Base-by-base conservation (phyloP, 192 early-diverging fungal genomes). In the Linnemannia schmuckeri region DNA sequence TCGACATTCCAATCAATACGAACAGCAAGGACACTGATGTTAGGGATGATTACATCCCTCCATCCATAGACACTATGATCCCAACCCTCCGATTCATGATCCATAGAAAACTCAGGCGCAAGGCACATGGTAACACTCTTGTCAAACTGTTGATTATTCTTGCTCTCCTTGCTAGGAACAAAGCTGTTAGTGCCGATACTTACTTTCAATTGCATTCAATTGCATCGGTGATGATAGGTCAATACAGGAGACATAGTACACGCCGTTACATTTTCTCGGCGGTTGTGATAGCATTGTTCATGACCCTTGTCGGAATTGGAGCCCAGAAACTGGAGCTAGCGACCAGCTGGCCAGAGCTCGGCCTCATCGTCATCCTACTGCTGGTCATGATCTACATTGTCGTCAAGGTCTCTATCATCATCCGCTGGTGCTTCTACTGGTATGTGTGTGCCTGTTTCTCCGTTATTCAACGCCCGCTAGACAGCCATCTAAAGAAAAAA, bases 341-440 rank as follows among this genome's bases (percentile, higher is more conserved):
- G 1, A 66, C 61, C 6, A 42, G 68, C 49, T 87, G 85, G 85
- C 79, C 79, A 37, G 79, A 87, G 18, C 79, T 87, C 8, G 75
- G 72, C 20, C 30, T 87, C 10, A 47, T 87, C 12, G 76, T 81
- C 47, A 12, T 78, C 33, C 33, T 87, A 3, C 72, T 87, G 35
- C 9, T 87, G 17, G 52, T 75, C 68, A 87, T 87, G 85, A 73
- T 81, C 40, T 87, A 87, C 52, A 22, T 87, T 42, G 85, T 87
- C 1, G 85, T 87, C 76, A 87, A 87, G 72, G 85, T 87, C 71
- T 87, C 79, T 38, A 87, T 87, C 24, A 46, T 89, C 27, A 77
- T 89, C 41, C 84, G 84, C 15, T 89, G 84, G 88, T 89, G 88
- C 40, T 89, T 89, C 55, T 89, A 89, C 52, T 89, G 88, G 88